Conservation (phyloP, 2,329 filamentous ascomycete genomes). For the Pyricularia pennisetigena region DNA sequence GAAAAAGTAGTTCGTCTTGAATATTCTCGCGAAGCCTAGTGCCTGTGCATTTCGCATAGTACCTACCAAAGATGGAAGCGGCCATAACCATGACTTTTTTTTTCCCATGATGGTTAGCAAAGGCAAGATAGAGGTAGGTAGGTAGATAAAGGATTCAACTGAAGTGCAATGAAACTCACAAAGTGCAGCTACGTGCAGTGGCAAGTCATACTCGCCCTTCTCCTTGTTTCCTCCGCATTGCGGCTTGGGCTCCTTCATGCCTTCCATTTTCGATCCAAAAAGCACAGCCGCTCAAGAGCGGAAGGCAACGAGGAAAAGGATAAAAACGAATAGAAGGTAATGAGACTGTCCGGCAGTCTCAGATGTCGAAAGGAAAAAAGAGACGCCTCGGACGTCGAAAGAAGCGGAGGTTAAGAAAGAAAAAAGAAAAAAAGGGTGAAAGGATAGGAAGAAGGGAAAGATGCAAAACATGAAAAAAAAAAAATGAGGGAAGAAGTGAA, state of each 20-base stretch:
- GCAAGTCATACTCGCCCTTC: conserved; percentile 29
- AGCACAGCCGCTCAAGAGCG: conserved; percentile 6
- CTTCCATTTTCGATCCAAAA: conserved; percentile 6
- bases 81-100: conserved; percentile 27
- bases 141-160: not conserved
- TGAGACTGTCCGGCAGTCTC: conserved; percentile 26
- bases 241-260: conserved; percentile 23
- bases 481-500: conserved; percentile 4
- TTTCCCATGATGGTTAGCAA: not conserved
- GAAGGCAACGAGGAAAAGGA: conserved; percentile 11
- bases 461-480: too few relatives aligned
- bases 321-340: conserved; percentile 11
- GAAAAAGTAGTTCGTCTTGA: not conserved
- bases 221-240: conserved; percentile 25
- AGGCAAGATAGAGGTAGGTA: conserved; percentile 6
- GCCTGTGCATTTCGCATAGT: not conserved
- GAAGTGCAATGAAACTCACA: conserved; percentile 21
- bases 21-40: not conserved
- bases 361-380: conserved; percentile 10
- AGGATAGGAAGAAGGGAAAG: conserved; percentile 2
- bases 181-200: conserved; percentile 29
- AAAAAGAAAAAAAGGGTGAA: conserved; percentile 10
- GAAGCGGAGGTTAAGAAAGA: conserved; percentile 10
- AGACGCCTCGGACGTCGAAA: conserved; percentile 15
- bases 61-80: conserved; percentile 27